Evolutionary conservation across 768 basidiomycete species (phyloP), one percentile per base, ranked within the genome.

Genomic region (Trichaptum fuscoviolaceum): DNA sequence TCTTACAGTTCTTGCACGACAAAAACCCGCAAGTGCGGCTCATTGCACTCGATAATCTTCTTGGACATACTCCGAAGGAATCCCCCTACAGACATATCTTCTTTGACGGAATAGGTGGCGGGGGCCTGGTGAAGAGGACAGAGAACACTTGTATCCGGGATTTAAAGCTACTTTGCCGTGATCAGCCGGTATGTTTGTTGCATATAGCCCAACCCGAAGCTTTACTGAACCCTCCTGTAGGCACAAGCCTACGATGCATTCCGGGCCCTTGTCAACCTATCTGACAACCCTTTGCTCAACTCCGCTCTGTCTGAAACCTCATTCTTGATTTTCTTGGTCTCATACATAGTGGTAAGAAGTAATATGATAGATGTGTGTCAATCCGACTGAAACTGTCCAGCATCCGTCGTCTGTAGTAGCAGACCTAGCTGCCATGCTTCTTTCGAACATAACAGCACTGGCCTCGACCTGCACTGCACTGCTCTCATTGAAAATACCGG

Each of bases 351-450:
- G 69, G 96, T 97, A 71, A 63, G 92, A 82, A n/a, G 26, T 67
- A 36, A 69, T 8, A 26, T 36, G 61, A 34, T 64, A 20, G 62
- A 12, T 24, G 12, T 58, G 59, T 58, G 23, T 24, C 35, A 63
- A 66, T 52, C 27, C 34, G 63, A 65, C 23, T 61, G 70, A 68
- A 35, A 10, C 63, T 67, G 65, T 66, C 27, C 27, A 98, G 95
- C 91, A 95, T 76, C 90, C 93, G n/a, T 86, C 90, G 67, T 88
- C 96, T 10, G 87, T 90, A 66, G 89, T 98, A 27, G 94, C 95
- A 35, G 96, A 98, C 80, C 86, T 99, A 23, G 94, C 95, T 2
- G 85, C 93, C n/a, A 99, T 99, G 96, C 82, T 98, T 1, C 83
- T 99, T 10, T 96, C 95, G n/a, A 99, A 99, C 78, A 79, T 97